These are phyloP conservation scores for Botryotinia narcissicola DNA, from an alignment of 2,329 filamentous ascomycete species.

Conservation along the genomic window DNA sequence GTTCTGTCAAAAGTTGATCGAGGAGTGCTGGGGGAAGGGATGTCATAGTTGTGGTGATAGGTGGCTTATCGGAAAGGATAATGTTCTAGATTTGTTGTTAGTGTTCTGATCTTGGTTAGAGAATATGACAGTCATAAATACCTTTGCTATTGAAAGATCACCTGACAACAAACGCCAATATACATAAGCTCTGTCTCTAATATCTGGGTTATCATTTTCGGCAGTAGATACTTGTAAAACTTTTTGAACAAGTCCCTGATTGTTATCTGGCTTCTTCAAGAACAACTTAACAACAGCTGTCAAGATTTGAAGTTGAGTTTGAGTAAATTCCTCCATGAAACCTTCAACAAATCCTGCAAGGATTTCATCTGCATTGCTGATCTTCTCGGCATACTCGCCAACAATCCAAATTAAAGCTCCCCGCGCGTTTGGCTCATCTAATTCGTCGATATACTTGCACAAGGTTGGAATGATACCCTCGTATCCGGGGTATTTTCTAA, in stretches of 20 bases:
- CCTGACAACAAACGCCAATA: conserved; percentile 97
- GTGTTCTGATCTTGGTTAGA: conserved; percentile 31
- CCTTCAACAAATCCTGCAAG: conserved; percentile 86
- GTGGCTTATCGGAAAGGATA: conserved; percentile 88
- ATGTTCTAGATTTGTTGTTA: conserved; percentile 57
- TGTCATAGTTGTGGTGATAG: conserved; percentile 91
- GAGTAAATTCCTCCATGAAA: conserved; percentile 95
- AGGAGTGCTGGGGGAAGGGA: conserved; percentile 79
- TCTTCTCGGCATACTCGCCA: conserved; percentile 98
- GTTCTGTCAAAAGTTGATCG: conserved; percentile 84
- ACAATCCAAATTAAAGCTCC: conserved; percentile 98
- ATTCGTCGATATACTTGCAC: conserved; percentile 93
- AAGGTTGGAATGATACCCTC: conserved; percentile 96
- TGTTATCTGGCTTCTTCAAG: conserved; percentile 91
- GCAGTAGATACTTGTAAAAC: conserved; percentile 89
- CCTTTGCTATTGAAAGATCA: conserved; percentile 86
- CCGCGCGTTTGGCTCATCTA: conserved; percentile 90
- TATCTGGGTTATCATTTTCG: conserved; percentile 96
- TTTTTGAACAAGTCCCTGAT: conserved; percentile 87
- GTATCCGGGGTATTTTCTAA: conserved; percentile 95
- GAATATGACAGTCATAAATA: conserved; percentile 37
- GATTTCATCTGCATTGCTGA: conserved; percentile 96
- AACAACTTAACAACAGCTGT: conserved; percentile 97
- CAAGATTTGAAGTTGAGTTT: conserved; percentile 97
- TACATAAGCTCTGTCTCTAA: conserved; percentile 93